Percentiles rank a stretch among this genome's conserved stretches.
phyloP scores from a whole-genome alignment of 164 flowering plant genomes.

The Chimonanthus salicifolius region DNA sequence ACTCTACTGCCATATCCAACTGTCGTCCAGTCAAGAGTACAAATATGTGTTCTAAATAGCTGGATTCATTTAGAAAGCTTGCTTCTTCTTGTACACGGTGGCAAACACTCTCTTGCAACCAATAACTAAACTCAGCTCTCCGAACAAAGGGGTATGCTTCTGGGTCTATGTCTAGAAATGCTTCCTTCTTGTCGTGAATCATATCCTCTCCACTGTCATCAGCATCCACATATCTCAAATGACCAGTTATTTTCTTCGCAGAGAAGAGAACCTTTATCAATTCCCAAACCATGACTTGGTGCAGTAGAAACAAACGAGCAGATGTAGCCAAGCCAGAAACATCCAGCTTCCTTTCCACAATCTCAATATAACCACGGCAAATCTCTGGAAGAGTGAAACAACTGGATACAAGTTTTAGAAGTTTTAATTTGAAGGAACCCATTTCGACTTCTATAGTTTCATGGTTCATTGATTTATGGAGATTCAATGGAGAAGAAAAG shows the following conservation, averaged over 20 bases:
- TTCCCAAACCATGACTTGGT: conserved; percentile 94
- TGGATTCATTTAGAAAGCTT: conserved; percentile 58
- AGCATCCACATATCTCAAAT: conserved; percentile 31
- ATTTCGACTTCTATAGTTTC: conserved; percentile 43
- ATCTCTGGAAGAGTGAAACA: conserved; percentile 63
- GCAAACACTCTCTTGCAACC: conserved; percentile 95
- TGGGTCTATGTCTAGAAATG: conserved; percentile 45
- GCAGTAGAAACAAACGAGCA: conserved; percentile 55
- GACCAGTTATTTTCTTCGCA: conserved; percentile 37
- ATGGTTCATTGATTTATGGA: conserved; percentile 62
- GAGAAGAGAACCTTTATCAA: conserved; percentile 89
- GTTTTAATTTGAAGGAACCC: conserved; percentile 60
- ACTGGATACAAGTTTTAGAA: conserved; percentile 57
- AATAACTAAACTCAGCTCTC: conserved; percentile 87
- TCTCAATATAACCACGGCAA: conserved; percentile 61
- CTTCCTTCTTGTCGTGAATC: conserved; percentile 67
- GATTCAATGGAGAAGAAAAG: conserved; percentile 59
- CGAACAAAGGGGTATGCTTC: conserved; percentile 86
- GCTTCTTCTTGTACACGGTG: conserved; percentile 81
- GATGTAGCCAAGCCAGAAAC: conserved; percentile 59
- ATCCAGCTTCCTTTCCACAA: conserved; percentile 71
- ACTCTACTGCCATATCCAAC: conserved; percentile 76
- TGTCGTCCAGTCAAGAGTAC: conserved; percentile 82
- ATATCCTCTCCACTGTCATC: conserved; percentile 70
- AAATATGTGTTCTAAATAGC: conserved; percentile 62